Evolutionary conservation across 176 grass and related monocot species (phyloP).

Genomic region (Musa itinerans): DNA sequence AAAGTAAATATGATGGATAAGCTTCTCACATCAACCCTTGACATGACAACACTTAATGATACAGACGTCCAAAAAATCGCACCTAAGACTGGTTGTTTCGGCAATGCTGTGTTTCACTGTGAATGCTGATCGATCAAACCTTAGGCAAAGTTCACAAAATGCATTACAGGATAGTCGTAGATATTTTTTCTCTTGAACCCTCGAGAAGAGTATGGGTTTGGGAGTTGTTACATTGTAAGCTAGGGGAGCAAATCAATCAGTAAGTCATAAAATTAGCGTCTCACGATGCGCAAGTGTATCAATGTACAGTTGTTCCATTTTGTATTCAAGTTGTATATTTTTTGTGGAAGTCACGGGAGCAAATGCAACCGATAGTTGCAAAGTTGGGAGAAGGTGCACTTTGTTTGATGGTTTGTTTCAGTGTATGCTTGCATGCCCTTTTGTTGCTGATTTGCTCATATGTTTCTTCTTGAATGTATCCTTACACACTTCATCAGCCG

Average conservation of each 20-base stretch:
- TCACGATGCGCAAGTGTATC: neutral
- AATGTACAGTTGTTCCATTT: neutral
- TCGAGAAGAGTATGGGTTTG: neutral
- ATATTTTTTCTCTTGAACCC: neutral
- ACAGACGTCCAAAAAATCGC: slow-evolving; percentile 45
- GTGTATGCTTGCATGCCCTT: neutral
- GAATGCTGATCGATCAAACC: slow-evolving; percentile 38
- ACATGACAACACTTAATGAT: slow-evolving; percentile 43
- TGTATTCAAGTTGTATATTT: neutral
- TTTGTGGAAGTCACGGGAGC: neutral
- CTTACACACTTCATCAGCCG: too few species aligned
- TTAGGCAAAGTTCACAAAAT: neutral
- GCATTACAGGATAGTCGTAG: neutral
- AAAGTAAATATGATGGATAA: slow-evolving; percentile 84
- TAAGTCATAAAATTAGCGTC: neutral
- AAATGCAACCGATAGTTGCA: neutral
- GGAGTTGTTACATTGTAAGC: neutral
- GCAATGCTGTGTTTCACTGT: slow-evolving; percentile 32
- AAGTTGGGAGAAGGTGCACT: too few species aligned
- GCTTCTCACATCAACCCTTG: slow-evolving; percentile 34
- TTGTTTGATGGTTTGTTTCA: neutral
- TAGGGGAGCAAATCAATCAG: neutral
- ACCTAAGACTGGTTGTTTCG: slow-evolving; percentile 49
- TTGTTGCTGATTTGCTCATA: too few species aligned
- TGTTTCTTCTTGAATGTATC: too few species aligned